Conservation (phyloP, 345 rosid genomes). For the Eucalyptus regnans region DNA sequence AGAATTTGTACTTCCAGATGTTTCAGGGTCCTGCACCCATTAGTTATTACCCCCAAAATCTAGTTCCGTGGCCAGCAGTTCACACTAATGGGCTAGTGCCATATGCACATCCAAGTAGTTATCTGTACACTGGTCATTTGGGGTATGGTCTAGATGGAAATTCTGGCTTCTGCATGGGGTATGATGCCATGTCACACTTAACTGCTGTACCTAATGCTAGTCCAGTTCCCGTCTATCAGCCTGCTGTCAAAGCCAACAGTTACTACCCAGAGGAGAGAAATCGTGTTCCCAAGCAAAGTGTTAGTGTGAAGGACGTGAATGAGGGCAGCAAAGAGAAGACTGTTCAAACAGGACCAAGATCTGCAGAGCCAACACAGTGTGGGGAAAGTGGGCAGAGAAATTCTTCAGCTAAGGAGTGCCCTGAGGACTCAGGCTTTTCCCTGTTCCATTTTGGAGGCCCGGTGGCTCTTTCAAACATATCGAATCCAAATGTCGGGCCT, state of each 20-base stretch:
- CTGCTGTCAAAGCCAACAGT: slow-evolving; percentile 29
- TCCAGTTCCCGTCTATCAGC: slow-evolving; percentile 45
- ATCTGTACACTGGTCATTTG: slow-evolving; percentile 46
- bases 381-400: slow-evolving; percentile 11
- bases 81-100: slow-evolving; percentile 52
- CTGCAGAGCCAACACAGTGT: slow-evolving; percentile 6
- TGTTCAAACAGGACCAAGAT: slow-evolving; percentile 8
- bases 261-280: slow-evolving; percentile 22
- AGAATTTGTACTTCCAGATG: slow-evolving; percentile 40
- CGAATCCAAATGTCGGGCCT: slow-evolving; percentile 13
- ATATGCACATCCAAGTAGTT: slow-evolving; percentile 46
- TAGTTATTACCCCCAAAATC: slow-evolving; percentile 78
- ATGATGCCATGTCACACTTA: slow-evolving; percentile 39
- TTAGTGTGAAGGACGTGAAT: neutral
- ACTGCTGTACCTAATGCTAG: slow-evolving; percentile 25
- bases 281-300: slow-evolving; percentile 12
- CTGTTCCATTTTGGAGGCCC: slow-evolving; percentile 92
- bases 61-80: slow-evolving; percentile 67
- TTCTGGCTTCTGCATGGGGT: slow-evolving; percentile 57
- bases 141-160: slow-evolving; percentile 54
- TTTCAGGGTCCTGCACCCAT: slow-evolving; percentile 56
- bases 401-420: slow-evolving; percentile 5
- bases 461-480: slow-evolving; percentile 41
- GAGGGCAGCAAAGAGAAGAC: slow-evolving; percentile 22
- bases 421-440: slow-evolving; percentile 44